Evolutionary conservation across 352 stramenopile genomes (phyloP), one percentile per base, ranked within the genome.

Genomic region (Aphanomyces stellatus): DNA sequence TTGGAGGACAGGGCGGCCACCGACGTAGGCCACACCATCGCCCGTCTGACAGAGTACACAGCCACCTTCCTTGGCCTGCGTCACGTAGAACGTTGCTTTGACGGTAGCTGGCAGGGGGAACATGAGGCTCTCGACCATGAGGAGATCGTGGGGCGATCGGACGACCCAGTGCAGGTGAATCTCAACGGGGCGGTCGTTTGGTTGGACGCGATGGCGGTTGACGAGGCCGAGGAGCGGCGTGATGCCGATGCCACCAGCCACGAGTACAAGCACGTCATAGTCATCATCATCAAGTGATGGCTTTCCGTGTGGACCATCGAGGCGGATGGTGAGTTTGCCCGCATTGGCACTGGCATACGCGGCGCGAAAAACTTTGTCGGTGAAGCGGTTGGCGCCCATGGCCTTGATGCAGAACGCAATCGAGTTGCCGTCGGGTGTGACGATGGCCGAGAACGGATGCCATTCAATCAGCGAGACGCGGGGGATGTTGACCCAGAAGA

Each of bases 381-480:
- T 80, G 28, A 63, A 63, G 4, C 30, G 24, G 1, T 34, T 34
- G 19, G 33, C 8, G 6, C 33, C 22, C 11, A 25, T 17, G 22
- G 77, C 77, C 46, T 80, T 87, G 24, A 90, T 74, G 55, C 76
- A 86, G 40, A 93, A 93, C n/a, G 80, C 82, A 42, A 93, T 78
- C 37, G 85, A 90, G 48, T 90, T 79, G 43, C 81, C 80, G n/a
- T 88, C 76, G 0, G 80, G 72, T 2, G 79, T 88, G 56, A 90
- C 82, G 33, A 93, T 81, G 0, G 82, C 81, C 4, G 82, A 90
- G 72, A 93, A 93, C 53, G 82, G 85, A 42, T 93, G 85, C 82
- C 85, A 93, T 69, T 91, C 68, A 4, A 79, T 74, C 8, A 51
- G 57, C 43, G 81, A 90, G 33, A 91, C 71, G 10, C 78, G 72